phyloP scores from a whole-genome alignment of 805 yeast species.

The Myxozyma sirexii region DNA sequence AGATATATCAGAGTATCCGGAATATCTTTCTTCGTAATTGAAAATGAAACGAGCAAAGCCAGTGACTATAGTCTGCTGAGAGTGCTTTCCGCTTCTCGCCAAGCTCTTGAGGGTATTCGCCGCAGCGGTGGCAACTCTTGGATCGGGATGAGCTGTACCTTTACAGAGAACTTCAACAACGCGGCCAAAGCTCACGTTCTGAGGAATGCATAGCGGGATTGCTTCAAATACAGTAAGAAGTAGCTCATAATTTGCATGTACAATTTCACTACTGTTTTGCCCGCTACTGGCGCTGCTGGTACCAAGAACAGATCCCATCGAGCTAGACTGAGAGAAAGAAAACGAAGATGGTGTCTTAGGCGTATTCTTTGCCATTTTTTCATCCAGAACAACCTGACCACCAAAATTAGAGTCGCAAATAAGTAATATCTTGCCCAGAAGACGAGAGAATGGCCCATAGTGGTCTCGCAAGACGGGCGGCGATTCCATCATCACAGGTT shows the following conservation, averaged over 20 bases:
- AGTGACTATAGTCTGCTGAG: conserved; percentile 61
- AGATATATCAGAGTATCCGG: conserved; percentile 7
- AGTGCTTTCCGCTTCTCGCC: conserved; percentile 57
- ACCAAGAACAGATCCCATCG: not conserved
- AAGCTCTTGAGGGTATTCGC: conserved; percentile 63
- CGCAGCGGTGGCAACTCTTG: conserved; percentile 64
- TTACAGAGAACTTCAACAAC: conserved; percentile 75
- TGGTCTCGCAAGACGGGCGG: conserved; percentile 38
- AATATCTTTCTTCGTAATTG: conserved; percentile 62
- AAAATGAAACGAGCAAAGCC: conserved; percentile 80
- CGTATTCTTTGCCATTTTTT: conserved; percentile 34
- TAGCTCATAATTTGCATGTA: conserved; percentile 54
- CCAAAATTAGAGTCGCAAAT: conserved; percentile 66
- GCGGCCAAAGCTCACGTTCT: conserved; percentile 59
- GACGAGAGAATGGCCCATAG: conserved; percentile 72
- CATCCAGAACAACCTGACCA: conserved; percentile 46
- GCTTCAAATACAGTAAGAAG: conserved; percentile 71
- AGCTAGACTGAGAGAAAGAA: conserved; percentile 6
- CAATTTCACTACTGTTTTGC: conserved; percentile 1
- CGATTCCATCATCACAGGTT: not conserved
- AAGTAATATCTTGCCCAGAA: conserved; percentile 57
- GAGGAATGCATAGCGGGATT: conserved; percentile 67
- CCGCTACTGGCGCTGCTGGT: not conserved
- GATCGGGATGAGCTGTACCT: conserved; percentile 70
- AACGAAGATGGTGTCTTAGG: conserved; percentile 27